Percentiles rank a stretch among this genome's conserved stretches.
phyloP scores from a whole-genome alignment of 2,329 filamentous ascomycete genomes.

The Fusarium decemcellulare region DNA sequence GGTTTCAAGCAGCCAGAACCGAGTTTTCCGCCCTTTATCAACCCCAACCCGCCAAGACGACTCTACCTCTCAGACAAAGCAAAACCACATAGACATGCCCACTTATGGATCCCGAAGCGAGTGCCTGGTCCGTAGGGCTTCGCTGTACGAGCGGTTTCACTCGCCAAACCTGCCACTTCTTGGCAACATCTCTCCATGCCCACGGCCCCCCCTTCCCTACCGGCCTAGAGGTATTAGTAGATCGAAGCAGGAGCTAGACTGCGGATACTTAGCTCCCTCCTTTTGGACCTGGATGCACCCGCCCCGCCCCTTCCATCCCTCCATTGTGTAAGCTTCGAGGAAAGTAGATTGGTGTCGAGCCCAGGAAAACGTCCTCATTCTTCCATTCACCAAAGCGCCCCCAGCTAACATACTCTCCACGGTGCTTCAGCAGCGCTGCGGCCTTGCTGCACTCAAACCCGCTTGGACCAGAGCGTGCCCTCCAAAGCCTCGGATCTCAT shows the following conservation, averaged over 20 bases:
- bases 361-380: too few species aligned
- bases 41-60: neutral
- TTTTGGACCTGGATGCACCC: neutral
- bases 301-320: constrained; percentile 27
- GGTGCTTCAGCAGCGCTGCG: too few species aligned
- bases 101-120: neutral
- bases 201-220: neutral
- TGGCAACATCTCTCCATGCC: constrained; percentile 24
- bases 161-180: constrained; percentile 31
- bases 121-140: neutral
- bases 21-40: neutral
- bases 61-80: neutral
- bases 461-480: neutral
- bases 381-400: too few species aligned
- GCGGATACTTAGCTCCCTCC: constrained; percentile 1
- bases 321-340: neutral
- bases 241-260: neutral
- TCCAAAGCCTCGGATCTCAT: neutral
- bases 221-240: neutral
- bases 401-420: too few species aligned
- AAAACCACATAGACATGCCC: neutral
- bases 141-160: constrained; percentile 4
- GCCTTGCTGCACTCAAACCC: too few species aligned
- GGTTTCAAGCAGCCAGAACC: neutral
- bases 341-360: neutral